These are phyloP conservation scores for Schizosaccharomyces osmophilus DNA, from an alignment of 805 yeast species.

Conservation along the genomic window DNA sequence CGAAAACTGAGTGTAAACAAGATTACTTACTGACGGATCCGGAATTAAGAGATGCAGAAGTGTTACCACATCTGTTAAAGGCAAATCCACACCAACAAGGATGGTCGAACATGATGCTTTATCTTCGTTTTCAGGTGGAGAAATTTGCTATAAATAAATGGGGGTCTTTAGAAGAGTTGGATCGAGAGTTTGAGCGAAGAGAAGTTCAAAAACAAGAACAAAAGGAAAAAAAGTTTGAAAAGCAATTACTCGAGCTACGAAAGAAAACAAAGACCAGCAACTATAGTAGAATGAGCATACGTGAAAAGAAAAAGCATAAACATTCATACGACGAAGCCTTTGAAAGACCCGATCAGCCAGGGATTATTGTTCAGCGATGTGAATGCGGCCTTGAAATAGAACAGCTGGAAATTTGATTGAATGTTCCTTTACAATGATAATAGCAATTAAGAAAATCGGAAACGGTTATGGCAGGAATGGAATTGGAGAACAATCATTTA, in stretches of 20 bases:
- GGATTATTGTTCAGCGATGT: background rate
- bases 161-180: conserved; percentile 76
- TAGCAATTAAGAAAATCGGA: too few species aligned
- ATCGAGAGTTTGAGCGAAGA: conserved; percentile 74
- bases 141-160: conserved; percentile 79
- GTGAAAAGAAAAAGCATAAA: background rate
- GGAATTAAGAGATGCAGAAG: conserved; percentile 44
- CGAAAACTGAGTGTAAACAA: conserved; percentile 84
- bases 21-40: conserved; percentile 89
- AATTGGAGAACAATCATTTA: too few species aligned
- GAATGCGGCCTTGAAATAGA: conserved; percentile 1
- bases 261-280: conserved; percentile 83
- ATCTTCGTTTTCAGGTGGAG: conserved; percentile 76
- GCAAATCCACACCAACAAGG: conserved; percentile 85
- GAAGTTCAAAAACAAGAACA: conserved; percentile 48
- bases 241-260: conserved; percentile 67
- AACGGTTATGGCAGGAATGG: background rate
- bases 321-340: background rate
- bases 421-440: background rate
- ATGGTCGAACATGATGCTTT: conserved; percentile 79
- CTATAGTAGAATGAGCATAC: conserved; percentile 26
- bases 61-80: conserved; percentile 59
- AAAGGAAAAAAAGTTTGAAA: conserved; percentile 54
- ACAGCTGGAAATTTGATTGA: background rate
- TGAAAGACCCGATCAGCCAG: background rate